A percentile compares a stretch with the other conserved stretches of the same genome.
Conservation (phyloP, 2,329 filamentous ascomycete species). For the Stromatinia cepivora region DNA sequence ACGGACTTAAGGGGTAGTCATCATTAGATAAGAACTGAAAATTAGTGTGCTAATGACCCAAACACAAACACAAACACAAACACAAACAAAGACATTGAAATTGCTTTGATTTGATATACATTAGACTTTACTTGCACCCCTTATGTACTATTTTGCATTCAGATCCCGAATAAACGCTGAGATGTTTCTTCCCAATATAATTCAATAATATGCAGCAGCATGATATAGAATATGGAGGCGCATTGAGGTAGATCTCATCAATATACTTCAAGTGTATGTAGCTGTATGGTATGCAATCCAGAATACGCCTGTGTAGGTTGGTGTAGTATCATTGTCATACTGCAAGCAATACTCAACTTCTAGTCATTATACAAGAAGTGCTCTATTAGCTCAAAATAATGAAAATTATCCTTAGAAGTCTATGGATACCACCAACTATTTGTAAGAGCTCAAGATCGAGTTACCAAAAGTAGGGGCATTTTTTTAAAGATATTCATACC, state of each 20-base stretch:
- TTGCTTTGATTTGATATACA: not conserved
- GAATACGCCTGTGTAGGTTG: no score
- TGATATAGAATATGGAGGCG: not conserved
- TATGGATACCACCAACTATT: not conserved
- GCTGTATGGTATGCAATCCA: not conserved
- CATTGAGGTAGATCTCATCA: not conserved
- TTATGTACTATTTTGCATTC: not conserved
- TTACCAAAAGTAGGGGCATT: not conserved
- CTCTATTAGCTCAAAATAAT: not conserved
- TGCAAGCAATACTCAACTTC: not conserved
- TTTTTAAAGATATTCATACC: not conserved
- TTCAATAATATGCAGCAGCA: not conserved
- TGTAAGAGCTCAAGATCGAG: not conserved
- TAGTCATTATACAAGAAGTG: not conserved
- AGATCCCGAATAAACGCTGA: not conserved
- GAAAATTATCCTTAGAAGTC: no score
- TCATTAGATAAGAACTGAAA: not conserved
- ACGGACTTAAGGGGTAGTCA: constrained; percentile 12
- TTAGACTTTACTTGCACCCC: not conserved
- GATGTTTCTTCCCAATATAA: not conserved
- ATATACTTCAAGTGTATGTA: not conserved
- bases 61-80: not conserved
- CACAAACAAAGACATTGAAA: not conserved
- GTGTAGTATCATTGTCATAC: not conserved
- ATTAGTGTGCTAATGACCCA: not conserved